Percentiles rank a stretch among this genome's conserved stretches.
phyloP scores from a whole-genome alignment of 2,329 filamentous ascomycete genomes.

The Remersonia thermophila region DNA sequence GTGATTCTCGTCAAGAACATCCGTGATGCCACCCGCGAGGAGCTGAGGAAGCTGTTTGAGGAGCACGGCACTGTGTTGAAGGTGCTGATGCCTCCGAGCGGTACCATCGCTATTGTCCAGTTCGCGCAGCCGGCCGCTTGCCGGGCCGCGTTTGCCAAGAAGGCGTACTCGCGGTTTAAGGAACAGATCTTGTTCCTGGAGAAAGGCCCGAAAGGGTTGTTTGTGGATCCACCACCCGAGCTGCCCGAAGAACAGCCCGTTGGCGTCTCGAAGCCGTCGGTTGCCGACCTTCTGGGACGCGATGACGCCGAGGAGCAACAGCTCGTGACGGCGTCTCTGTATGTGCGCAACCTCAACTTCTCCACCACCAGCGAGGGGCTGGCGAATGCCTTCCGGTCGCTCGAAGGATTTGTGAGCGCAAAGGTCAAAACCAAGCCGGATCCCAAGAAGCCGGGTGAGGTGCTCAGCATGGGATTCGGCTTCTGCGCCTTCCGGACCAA shows the following conservation, averaged over 20 bases:
- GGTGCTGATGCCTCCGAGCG: slow-evolving; percentile 83
- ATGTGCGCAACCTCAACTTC: slow-evolving; percentile 91
- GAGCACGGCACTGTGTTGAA: slow-evolving; percentile 71
- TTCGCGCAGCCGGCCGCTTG: slow-evolving; percentile 70
- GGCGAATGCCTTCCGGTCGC: slow-evolving; percentile 61
- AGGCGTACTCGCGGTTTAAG: slow-evolving; percentile 84
- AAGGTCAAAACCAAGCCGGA: slow-evolving; percentile 88
- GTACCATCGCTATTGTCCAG: slow-evolving; percentile 88
- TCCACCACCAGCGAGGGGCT: slow-evolving; percentile 67
- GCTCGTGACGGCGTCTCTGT: slow-evolving; percentile 59
- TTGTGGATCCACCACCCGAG: slow-evolving; percentile 29
- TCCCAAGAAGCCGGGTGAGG: slow-evolving; percentile 76
- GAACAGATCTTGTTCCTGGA: slow-evolving; percentile 87
- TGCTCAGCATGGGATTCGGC: slow-evolving; percentile 93
- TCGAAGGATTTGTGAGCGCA: slow-evolving; percentile 82
- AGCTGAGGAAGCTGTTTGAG: slow-evolving; percentile 70
- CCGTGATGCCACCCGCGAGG: slow-evolving; percentile 65
- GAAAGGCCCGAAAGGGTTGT: slow-evolving; percentile 78
- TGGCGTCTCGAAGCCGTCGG: slow-evolving; percentile 50
- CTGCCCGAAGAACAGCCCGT: slow-evolving; percentile 24
- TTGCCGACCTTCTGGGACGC: slow-evolving; percentile 54
- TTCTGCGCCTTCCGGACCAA: slow-evolving; percentile 82
- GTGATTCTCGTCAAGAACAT: slow-evolving; percentile 93
- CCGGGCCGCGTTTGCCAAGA: slow-evolving; percentile 67
- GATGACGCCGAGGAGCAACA: slow-evolving; percentile 37